These are phyloP conservation scores for Colletotrichum aenigma DNA, from an alignment of 2,329 filamentous ascomycete genomes.

Conservation along the genomic window DNA sequence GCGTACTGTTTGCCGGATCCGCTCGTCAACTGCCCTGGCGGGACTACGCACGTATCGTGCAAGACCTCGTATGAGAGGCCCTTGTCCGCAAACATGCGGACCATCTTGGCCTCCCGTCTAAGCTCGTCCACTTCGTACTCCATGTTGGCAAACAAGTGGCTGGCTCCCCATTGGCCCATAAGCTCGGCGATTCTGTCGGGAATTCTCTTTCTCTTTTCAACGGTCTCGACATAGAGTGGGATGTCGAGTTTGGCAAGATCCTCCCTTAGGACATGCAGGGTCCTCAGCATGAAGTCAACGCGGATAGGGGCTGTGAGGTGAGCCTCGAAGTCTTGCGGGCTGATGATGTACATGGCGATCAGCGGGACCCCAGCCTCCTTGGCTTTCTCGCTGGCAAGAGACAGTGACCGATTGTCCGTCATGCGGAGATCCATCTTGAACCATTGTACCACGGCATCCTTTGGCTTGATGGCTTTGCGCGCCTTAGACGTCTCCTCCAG, in stretches of 20 bases:
- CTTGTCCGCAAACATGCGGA: conserved; percentile 62
- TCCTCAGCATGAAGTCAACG: conserved; percentile 82
- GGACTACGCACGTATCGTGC: conserved; percentile 84
- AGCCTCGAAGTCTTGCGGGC: conserved; percentile 83
- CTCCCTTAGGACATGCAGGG: conserved; percentile 65
- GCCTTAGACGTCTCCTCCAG: conserved; percentile 62
- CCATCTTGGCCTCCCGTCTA: conserved; percentile 73
- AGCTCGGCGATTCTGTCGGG: conserved; percentile 67
- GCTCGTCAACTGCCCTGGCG: conserved; percentile 70
- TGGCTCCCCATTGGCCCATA: conserved; percentile 73
- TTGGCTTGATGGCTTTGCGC: conserved; percentile 56
- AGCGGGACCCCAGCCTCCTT: conserved; percentile 72
- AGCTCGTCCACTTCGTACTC: conserved; percentile 95
- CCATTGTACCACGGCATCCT: conserved; percentile 81
- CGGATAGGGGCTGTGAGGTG: conserved; percentile 75
- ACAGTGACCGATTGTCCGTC: conserved; percentile 74
- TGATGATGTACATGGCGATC: conserved; percentile 78
- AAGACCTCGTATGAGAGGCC: conserved; percentile 73
- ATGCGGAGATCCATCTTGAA: conserved; percentile 83
- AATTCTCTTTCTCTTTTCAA: conserved; percentile 68
- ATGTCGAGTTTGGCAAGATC: conserved; percentile 76
- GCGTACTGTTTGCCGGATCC: conserved; percentile 79
- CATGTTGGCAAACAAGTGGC: conserved; percentile 80
- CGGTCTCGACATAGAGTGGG: conserved; percentile 76
- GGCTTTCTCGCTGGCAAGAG: conserved; percentile 68